Evolutionary conservation across 2,329 filamentous ascomycete species (phyloP).

Genomic region (Aureobasidium sp.): DNA sequence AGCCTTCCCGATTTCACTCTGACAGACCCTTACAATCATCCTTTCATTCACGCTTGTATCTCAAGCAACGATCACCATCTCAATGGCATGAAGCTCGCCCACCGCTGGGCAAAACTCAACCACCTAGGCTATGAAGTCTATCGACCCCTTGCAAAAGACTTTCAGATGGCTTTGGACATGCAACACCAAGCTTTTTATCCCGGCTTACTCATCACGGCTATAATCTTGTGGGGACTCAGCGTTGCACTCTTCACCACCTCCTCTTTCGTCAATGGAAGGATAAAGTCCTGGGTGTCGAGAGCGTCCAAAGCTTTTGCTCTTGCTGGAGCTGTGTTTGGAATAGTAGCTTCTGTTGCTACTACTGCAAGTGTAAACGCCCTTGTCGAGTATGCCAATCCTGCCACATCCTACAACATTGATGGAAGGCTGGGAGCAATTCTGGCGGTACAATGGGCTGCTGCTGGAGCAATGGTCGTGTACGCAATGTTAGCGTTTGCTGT

Average conservation of each 20-base stretch:
- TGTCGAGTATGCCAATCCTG: not conserved
- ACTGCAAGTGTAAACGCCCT: not conserved
- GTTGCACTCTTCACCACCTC: not conserved
- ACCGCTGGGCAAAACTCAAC: not conserved
- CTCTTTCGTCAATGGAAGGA: not conserved
- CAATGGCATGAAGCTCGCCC: not conserved
- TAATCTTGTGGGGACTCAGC: not conserved
- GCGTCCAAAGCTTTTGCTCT: not conserved
- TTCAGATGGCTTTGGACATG: not conserved
- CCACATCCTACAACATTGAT: not conserved
- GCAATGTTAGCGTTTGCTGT: not conserved
- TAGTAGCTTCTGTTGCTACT: not conserved
- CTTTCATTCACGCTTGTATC: not conserved
- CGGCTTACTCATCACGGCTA: not conserved
- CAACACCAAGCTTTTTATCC: not conserved
- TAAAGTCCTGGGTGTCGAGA: not conserved
- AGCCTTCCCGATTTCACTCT: not conserved
- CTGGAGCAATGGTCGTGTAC: not conserved
- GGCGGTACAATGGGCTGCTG: conserved; percentile 1
- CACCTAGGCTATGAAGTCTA: not conserved
- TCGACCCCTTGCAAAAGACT: not conserved
- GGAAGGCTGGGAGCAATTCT: not conserved
- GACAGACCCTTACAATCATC: not conserved
- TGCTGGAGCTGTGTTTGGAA: not conserved
- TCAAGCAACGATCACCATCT: not conserved